Base-by-base conservation (phyloP, 305 asterid species). In the Stenogyne calaminthoides region DNA sequence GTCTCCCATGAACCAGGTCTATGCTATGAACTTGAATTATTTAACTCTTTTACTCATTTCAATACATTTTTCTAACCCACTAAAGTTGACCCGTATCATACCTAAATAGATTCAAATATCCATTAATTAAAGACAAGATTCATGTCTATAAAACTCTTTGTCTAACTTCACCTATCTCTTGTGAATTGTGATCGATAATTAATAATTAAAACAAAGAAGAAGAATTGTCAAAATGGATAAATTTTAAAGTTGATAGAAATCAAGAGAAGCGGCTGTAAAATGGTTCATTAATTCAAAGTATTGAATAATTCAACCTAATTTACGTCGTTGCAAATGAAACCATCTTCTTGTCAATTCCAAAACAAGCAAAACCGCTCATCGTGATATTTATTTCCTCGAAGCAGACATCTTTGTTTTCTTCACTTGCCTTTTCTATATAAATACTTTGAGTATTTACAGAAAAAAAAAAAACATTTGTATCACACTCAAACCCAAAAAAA, bases 291-390 rank as follows among this genome's bases (percentile, higher is more conserved):
- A 15, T 67, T 72, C 71, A 78, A 61, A 60, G 69, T 15, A 40
- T 62, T 54, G 19, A 71, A 73, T 62, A 54, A 0, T 73, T 78
- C 82, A 78, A 71, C 67, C 29, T 36, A 46, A 56, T 4, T 47
- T 49, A 49, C 64, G 39, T 25, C 64, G 64, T 60, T 67, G 68
- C 14, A 47, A 72, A 32, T 9, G 54, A 9, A 54, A 73, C 22
- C 57, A 32, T 8, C 25, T 40, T 9, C 27, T 64, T 32, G 39
- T 64, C 52, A 51, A 40, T 32, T 67, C 75, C n/a, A 78, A 78
- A 73, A 69, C 76, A 78, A 37, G 16, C 72, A 52, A 59, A 44
- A 72, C 58, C 27, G 11, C 56, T 44, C 3, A 36, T 64, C 52
- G 3, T 46, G 52, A 12, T 46, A 0, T 12, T 14, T 46, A 12